phyloP scores from a whole-genome alignment of 345 rosid species.

The Rhodamnia argentea region DNA sequence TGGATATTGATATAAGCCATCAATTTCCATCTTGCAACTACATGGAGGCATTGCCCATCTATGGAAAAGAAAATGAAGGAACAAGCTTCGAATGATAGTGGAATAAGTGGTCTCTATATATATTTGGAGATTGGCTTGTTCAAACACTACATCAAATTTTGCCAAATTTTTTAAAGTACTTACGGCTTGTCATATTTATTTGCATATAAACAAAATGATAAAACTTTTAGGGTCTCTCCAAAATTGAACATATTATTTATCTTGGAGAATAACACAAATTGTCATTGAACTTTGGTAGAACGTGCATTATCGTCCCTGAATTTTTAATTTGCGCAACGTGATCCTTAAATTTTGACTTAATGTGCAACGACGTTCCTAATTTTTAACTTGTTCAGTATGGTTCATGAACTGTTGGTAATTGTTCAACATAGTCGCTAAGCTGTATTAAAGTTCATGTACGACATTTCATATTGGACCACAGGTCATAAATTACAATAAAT shows the following conservation, averaged over 20 bases:
- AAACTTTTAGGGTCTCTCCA: not conserved
- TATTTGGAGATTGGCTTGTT: not conserved
- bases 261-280: not conserved
- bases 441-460: fast-evolving
- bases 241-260: not conserved
- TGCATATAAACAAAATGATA: not conserved
- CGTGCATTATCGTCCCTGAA: fast-evolving
- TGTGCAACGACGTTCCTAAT: fast-evolving
- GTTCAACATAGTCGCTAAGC: not conserved
- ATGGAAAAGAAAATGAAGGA: not conserved
- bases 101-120: not conserved
- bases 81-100: not conserved
- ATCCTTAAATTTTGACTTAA: not conserved
- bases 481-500: not conserved
- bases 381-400: not conserved
- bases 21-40: not conserved
- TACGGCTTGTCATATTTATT: too few species aligned
- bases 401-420: too few species aligned
- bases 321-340: not conserved
- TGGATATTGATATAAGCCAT: not conserved
- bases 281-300: not conserved
- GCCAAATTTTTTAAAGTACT: not conserved
- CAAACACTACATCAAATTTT: not conserved
- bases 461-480: not conserved
- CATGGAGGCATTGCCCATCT: not conserved